Base-by-base conservation (phyloP, 148 eudicot genomes). In the Suaeda aralocaspica region DNA sequence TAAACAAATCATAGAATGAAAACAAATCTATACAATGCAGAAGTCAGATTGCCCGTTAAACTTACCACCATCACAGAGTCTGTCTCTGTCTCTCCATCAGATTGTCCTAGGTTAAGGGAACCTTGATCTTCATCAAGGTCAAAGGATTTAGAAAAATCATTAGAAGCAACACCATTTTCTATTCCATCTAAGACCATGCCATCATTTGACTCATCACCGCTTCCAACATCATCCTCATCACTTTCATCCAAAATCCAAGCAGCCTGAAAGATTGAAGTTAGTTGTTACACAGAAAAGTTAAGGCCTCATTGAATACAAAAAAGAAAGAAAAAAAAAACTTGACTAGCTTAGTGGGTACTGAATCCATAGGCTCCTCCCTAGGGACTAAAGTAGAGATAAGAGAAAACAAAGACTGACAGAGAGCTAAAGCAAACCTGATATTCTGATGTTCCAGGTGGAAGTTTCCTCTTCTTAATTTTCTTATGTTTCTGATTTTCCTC, bases 201-300 rank as follows among this genome's bases (percentile, higher is more conserved):
- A 82, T 87, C 87, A 74, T 85, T 84, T 69, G 59, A 84, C 57
- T 73, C 86, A 39, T 80, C 90, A 71, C 78, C 72, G 68, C 84
- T 78, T 58, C 76, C 88, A 50, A 82, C 77, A 64, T 78, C 80
- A 53, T 91, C 89, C 69, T 72, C 85, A 57, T 94, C 93, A 18
- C 88, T 87, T 63, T 88, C 92, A 73, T 91, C 88, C 66, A 89
- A 73, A 67, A 89, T 89, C 99, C 99, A 95, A 78, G 96, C 93
- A 69, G 97, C 93, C 99, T 95, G 88, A n/a, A n/a, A n/a, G n/a
- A n/a, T n/a, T n/a, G n/a, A n/a, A n/a, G n/a, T n/a, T n/a, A n/a
- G n/a, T n/a, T n/a, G n/a, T n/a, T n/a, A n/a, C n/a, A n/a, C n/a
- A n/a, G n/a, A 65, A 87, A 66, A 66, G 33, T 39, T 22, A 62